A percentile compares a stretch with the other conserved stretches of the same genome.
Conservation (phyloP, 495 filamentous ascomycete species). For the Chaetomium fimeti region DNA sequence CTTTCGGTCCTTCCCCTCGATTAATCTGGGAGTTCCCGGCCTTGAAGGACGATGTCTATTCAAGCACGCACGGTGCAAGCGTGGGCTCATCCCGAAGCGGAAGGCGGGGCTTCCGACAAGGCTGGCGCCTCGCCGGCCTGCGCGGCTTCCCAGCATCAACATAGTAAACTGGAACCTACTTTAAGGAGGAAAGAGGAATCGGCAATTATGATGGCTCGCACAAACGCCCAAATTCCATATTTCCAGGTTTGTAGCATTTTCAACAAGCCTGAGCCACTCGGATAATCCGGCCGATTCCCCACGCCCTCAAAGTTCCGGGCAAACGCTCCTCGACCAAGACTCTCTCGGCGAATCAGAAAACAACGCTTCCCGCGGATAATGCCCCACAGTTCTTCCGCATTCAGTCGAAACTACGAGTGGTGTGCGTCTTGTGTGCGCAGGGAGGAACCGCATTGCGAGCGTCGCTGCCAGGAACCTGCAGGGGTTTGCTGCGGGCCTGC, state of each 20-base stretch:
- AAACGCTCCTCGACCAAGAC: neutral
- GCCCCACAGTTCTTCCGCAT: neutral
- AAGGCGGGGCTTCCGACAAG: slow-evolving; percentile 1
- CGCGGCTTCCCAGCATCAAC: too few relatives aligned
- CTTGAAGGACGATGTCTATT: neutral
- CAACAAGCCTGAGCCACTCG: too few relatives aligned
- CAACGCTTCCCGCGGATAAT: neutral
- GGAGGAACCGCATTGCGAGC: neutral
- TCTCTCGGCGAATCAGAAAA: neutral
- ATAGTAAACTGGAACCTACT: neutral
- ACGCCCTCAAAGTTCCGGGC: neutral
- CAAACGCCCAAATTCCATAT: neutral
- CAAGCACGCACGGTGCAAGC: too few relatives aligned
- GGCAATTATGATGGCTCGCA: neutral
- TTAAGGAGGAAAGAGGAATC: neutral
- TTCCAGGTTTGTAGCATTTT: too few relatives aligned
- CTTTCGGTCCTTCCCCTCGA: neutral
- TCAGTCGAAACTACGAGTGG: too few relatives aligned
- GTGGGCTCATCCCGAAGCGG: neutral
- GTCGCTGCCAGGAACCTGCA: neutral
- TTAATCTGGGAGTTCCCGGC: too few relatives aligned
- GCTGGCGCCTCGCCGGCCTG: neutral
- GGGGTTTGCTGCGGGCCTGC: neutral
- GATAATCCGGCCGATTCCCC: neutral
- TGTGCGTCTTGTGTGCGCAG: too few relatives aligned